Conservation (phyloP, 1,284 basidiomycete species). For the Ganoderma boninense region DNA sequence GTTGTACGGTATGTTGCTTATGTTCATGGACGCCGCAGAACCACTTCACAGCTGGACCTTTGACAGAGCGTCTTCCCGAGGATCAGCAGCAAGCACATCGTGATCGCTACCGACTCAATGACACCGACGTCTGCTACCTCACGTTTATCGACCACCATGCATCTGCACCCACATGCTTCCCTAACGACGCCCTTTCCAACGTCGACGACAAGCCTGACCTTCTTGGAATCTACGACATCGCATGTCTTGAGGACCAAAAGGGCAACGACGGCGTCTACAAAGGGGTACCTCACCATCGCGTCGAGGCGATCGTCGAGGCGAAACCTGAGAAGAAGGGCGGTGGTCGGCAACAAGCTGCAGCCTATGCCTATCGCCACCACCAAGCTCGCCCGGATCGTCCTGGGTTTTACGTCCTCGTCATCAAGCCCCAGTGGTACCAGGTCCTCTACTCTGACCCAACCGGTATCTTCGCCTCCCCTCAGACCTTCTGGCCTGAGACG, state of each 20-base stretch:
- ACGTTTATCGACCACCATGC: conserved; percentile 18
- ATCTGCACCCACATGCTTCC: conserved; percentile 6
- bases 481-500: neutral
- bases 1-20: neutral
- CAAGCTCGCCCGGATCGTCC: conserved; percentile 25
- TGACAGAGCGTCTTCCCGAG: too few species aligned
- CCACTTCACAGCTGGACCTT: too few species aligned
- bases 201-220: conserved; percentile 11
- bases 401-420: conserved; percentile 14
- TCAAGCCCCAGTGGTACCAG: conserved; percentile 17
- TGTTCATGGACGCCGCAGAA: too few species aligned
- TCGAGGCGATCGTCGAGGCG: conserved; percentile 20
- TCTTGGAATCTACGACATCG: conserved; percentile 1
- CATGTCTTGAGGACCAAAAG: neutral
- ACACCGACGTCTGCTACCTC: neutral
- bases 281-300: conserved; percentile 14
- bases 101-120: too few species aligned
- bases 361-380: conserved; percentile 15
- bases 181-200: neutral
- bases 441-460: conserved; percentile 15
- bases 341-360: too few species aligned
- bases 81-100: too few species aligned
- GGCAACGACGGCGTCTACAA: neutral
- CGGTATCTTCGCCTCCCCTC: conserved; percentile 9
- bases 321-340: conserved; percentile 6